Conservation (phyloP, 768 basidiomycete species). For the Lyophyllum shimeji region DNA sequence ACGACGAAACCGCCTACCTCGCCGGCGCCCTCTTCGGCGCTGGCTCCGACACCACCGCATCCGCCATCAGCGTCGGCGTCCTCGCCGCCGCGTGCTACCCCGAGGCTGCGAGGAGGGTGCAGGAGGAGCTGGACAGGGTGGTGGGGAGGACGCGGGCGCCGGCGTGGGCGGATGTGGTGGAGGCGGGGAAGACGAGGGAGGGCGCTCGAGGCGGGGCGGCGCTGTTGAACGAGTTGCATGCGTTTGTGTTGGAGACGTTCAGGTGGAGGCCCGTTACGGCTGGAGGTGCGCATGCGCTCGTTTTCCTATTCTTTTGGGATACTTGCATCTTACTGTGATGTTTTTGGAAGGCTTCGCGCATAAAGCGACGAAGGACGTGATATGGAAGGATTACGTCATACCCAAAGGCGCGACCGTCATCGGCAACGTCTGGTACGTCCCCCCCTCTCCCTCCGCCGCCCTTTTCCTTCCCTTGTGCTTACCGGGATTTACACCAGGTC, state of each 20-base stretch:
- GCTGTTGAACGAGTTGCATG: slow-evolving; percentile 45
- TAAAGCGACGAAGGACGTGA: slow-evolving; percentile 60
- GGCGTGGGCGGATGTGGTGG: background rate
- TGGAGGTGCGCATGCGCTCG: slow-evolving; percentile 34
- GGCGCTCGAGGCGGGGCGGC: slow-evolving; percentile 15
- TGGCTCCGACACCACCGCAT: slow-evolving; percentile 64
- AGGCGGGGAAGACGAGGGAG: slow-evolving; percentile 1
- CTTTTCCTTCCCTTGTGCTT: background rate
- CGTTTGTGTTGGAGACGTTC: slow-evolving; percentile 50
- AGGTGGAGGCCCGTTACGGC: slow-evolving; percentile 53
- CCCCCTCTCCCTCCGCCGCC: background rate
- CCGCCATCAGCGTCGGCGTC: slow-evolving; percentile 54
- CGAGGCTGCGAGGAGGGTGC: slow-evolving; percentile 47
- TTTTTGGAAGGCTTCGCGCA: slow-evolving; percentile 52
- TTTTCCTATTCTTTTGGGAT: background rate
- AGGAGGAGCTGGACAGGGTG: slow-evolving; percentile 54
- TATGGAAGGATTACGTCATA: slow-evolving; percentile 54
- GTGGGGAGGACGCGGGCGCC: slow-evolving; percentile 42
- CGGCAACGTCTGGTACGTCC: slow-evolving; percentile 55
- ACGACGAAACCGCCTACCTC: slow-evolving; percentile 61
- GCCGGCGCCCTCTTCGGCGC: slow-evolving; percentile 67
- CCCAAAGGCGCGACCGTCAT: slow-evolving; percentile 58
- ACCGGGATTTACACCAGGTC: slow-evolving; percentile 17
- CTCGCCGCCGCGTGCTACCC: slow-evolving; percentile 60
- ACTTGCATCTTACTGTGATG: background rate